phyloP scores from a whole-genome alignment of 352 stramenopile species.

The Phytophthora boehmeriae region DNA sequence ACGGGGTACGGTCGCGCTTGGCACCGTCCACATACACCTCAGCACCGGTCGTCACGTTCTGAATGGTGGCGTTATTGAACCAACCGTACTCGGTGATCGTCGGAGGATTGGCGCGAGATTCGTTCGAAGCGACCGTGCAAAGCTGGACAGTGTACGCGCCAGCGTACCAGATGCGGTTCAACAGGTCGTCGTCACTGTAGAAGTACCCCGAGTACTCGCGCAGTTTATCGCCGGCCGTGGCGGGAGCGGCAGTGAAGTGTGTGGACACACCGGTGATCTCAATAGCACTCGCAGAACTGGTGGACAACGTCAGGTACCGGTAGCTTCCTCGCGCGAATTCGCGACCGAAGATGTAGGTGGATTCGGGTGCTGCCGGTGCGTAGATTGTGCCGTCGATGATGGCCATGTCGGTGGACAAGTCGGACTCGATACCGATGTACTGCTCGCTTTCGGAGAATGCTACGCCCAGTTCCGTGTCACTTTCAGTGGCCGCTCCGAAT shows the following conservation, averaged over 20 bases:
- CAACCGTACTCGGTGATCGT: constrained; percentile 41
- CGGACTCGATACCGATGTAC: constrained; percentile 41
- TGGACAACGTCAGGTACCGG: constrained; percentile 42
- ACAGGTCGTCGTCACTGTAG: constrained; percentile 43
- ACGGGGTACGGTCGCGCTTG: constrained; percentile 45
- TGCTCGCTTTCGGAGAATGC: constrained; percentile 40
- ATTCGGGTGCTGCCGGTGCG: constrained; percentile 24
- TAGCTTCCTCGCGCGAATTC: constrained; percentile 40
- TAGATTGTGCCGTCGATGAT: constrained; percentile 48
- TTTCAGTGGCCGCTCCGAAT: constrained; percentile 31
- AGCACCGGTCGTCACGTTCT: constrained; percentile 23
- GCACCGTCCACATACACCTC: constrained; percentile 45
- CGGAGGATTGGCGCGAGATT: constrained; percentile 34
- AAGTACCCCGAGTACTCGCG: constrained; percentile 49
- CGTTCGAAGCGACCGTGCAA: constrained; percentile 38
- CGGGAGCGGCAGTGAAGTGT: constrained; percentile 38
- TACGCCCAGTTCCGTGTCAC: constrained; percentile 23
- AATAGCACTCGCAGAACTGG: constrained; percentile 17
- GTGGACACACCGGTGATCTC: constrained; percentile 34
- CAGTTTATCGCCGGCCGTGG: constrained; percentile 29
- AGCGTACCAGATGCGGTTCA: constrained; percentile 50
- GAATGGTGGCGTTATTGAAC: constrained; percentile 43
- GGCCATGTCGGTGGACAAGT: constrained; percentile 40
- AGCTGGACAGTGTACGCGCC: constrained; percentile 47
- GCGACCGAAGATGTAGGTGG: constrained; percentile 38